Conservation (phyloP, 768 basidiomycete genomes). For the Mycena venus region DNA sequence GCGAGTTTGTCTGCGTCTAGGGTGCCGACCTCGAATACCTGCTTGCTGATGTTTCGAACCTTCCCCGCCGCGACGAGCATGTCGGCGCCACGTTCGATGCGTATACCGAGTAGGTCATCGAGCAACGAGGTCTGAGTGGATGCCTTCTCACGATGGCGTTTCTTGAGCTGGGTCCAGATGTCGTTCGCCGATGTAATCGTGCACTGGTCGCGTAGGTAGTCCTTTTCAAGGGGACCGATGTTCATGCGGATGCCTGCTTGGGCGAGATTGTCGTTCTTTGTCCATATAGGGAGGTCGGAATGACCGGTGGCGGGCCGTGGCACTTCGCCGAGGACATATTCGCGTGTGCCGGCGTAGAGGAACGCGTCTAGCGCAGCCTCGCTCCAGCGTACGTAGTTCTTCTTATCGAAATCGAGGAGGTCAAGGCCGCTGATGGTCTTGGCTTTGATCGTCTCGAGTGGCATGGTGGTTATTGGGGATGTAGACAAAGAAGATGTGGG, state of each 20-base stretch:
- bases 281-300: not conserved
- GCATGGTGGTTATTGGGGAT: not conserved
- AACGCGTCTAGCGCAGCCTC: not conserved
- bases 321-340: not conserved
- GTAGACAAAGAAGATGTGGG: not conserved
- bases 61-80: slow-evolving; percentile 3
- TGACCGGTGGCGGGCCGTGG: not conserved
- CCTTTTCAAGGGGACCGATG: not conserved
- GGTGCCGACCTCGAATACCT: slow-evolving; percentile 35
- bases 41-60: slow-evolving; percentile 25
- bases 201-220: not conserved
- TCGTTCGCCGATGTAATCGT: not conserved
- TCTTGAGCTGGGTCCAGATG: slow-evolving; percentile 27
- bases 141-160: slow-evolving; percentile 33
- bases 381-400: too few relatives aligned
- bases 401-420: not conserved
- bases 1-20: slow-evolving; percentile 29
- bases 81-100: not conserved
- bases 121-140: slow-evolving; percentile 35
- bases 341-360: not conserved
- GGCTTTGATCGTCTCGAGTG: not conserved
- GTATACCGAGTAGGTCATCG: slow-evolving; percentile 25
- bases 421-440: not conserved
- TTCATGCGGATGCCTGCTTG: slow-evolving; percentile 2
- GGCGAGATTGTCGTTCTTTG: slow-evolving; percentile 5